Evolutionary conservation across 2,329 filamentous ascomycete genomes (phyloP).

Genomic region (Pezicula rhizophila): DNA sequence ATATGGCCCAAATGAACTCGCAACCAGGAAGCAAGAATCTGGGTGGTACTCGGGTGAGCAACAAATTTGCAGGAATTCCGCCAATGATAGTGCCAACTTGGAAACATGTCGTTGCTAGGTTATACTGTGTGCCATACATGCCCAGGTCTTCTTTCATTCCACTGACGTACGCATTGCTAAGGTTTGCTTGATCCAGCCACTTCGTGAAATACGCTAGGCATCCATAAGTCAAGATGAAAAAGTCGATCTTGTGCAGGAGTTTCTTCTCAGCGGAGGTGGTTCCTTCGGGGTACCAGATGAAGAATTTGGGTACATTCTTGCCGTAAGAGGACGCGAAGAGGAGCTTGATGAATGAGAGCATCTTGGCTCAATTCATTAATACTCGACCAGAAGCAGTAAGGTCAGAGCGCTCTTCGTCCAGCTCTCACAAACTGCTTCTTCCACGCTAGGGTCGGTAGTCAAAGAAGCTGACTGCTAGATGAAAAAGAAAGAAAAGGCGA

Average conservation of each 20-base stretch:
- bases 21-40: slow-evolving; percentile 13
- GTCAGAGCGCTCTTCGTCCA: background rate
- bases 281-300: slow-evolving; percentile 27
- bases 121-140: slow-evolving; percentile 46
- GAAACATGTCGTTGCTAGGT: slow-evolving; percentile 45
- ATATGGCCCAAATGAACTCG: slow-evolving; percentile 4
- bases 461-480: no score
- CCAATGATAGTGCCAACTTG: slow-evolving; percentile 27
- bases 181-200: slow-evolving; percentile 29
- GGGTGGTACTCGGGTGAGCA: slow-evolving; percentile 1
- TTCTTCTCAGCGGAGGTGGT: slow-evolving; percentile 34
- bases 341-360: slow-evolving; percentile 8
- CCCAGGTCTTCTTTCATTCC: slow-evolving; percentile 33
- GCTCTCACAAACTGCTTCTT: background rate
- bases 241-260: slow-evolving; percentile 41
- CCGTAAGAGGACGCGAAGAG: slow-evolving; percentile 26
- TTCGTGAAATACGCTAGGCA: slow-evolving; percentile 42
- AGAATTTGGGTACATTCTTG: slow-evolving; percentile 16
- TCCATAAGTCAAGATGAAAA: slow-evolving; percentile 35
- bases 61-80: slow-evolving; percentile 1
- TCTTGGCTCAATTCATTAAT: background rate
- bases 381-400: background rate
- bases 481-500: no score
- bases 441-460: background rate
- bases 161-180: slow-evolving; percentile 15